Base-by-base conservation (phyloP, 371 early-diverging fungal species). In the Mortierella sp. region DNA sequence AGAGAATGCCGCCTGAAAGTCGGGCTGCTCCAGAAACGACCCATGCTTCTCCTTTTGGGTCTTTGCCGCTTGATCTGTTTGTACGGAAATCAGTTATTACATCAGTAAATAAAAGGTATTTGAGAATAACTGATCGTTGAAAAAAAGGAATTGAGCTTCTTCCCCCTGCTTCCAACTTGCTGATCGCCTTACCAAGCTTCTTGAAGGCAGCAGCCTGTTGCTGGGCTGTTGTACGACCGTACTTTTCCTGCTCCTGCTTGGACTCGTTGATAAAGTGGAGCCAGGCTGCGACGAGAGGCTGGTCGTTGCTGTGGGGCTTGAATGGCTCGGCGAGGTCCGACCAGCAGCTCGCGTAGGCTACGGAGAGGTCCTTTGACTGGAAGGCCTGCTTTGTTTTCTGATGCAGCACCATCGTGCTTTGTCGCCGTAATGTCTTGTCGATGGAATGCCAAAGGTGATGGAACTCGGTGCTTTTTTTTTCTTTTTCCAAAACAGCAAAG, bases 371-470 rank as follows among this genome's bases (percentile, higher is more conserved):
- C 72, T 81, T 86, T 64, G 82, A 69, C 74, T 86, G 82, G 75
- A 86, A 86, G 34, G 82, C 82, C 79, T 86, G 86, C 70, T 79
- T 78, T 48, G 86, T 86, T 67, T 80, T 73, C 73, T 86, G 86
- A 79, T 86, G 86, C 80, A 86, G 82, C 86, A 86, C 86, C 86
- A 86, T 86, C 28, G 74, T 43, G 43, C 34, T 69, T 37, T 26
- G 34, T 40, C 44, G 43, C 59, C 43, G 67, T 51, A 51, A 51
- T 61, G 76, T 57, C 55, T 57, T 71, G 53, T 1, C 16, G 71
- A 8, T 9, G 28, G 53, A 70, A 54, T 5, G 40, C 70, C n/a
- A 70, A 48, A 51, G 54, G 13, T 26, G 37, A 19, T 8, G 21
- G 21, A 9, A 21, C 8, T 40, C 37, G n/a, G n/a, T 9, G 3